Percentiles rank a stretch among this genome's conserved stretches.
phyloP scores from a whole-genome alignment of 495 filamentous ascomycete genomes.

The Podospora conica region DNA sequence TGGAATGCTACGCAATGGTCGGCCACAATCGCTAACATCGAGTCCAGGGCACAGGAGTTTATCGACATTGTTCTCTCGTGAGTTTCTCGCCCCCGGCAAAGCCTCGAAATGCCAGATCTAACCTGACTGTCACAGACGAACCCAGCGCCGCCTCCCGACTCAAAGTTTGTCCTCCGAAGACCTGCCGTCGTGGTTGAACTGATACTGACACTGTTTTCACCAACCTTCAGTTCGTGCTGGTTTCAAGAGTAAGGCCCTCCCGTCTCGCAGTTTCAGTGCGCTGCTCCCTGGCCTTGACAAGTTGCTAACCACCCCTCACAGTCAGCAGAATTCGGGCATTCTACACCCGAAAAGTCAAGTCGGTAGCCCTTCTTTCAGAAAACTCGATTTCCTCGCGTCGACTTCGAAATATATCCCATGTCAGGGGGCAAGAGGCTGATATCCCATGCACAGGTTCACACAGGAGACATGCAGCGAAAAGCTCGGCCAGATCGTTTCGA shows the following conservation, averaged over 20 bases:
- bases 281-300: neutral
- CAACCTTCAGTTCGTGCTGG: slow-evolving; percentile 61
- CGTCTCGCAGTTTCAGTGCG: neutral
- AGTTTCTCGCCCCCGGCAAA: slow-evolving; percentile 6
- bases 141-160: slow-evolving; percentile 88
- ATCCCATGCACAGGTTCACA: slow-evolving; percentile 55
- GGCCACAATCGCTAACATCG: neutral
- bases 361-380: slow-evolving; percentile 25
- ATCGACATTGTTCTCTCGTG: slow-evolving; percentile 80
- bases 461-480: slow-evolving; percentile 95
- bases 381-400: slow-evolving; percentile 37
- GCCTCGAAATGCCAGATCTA: neutral
- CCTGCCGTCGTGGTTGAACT: neutral
- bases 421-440: neutral
- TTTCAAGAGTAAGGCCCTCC: slow-evolving; percentile 63
- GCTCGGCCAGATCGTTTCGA: slow-evolving; percentile 79
- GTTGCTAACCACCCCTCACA: slow-evolving; percentile 14
- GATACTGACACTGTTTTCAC: slow-evolving; percentile 14
- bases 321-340: slow-evolving; percentile 89
- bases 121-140: slow-evolving; percentile 50
- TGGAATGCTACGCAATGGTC: neutral
- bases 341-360: slow-evolving; percentile 95
- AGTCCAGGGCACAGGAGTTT: slow-evolving; percentile 62
- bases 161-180: slow-evolving; percentile 49
- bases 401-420: neutral